These are phyloP conservation scores for Plasmodium knowlesi DNA, from an alignment of 169 alveolate genomes.

Conservation along the genomic window DNA sequence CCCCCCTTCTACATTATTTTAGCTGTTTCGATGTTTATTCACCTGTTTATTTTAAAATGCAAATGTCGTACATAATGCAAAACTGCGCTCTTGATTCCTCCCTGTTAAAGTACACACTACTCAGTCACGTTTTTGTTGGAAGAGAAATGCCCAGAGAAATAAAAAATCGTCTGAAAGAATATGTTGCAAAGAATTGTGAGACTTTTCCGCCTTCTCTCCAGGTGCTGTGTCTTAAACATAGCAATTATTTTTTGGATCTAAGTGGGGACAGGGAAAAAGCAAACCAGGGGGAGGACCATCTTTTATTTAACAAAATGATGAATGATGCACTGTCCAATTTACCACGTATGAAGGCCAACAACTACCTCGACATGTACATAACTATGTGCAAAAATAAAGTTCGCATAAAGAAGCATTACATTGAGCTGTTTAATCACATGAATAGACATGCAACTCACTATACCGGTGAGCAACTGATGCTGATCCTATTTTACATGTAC, in stretches of 20 bases:
- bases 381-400: slow-evolving; percentile 43
- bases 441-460: slow-evolving; percentile 28
- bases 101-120: slow-evolving; percentile 13
- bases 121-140: slow-evolving; percentile 40
- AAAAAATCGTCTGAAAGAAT: slow-evolving; percentile 52
- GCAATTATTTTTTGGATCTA: slow-evolving; percentile 35
- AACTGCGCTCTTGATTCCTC: slow-evolving; percentile 21
- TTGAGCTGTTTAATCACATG: slow-evolving; percentile 59
- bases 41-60: slow-evolving; percentile 41
- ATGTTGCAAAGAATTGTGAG: slow-evolving; percentile 20
- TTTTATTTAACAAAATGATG: slow-evolving; percentile 14
- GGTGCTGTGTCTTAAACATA: slow-evolving; percentile 21
- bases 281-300: neutral
- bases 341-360: slow-evolving; percentile 21
- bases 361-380: slow-evolving; percentile 34
- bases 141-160: slow-evolving; percentile 27
- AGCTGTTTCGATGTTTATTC: slow-evolving; percentile 50
- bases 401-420: slow-evolving; percentile 23
- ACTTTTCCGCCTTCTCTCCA: neutral
- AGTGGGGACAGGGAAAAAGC: neutral
- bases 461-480: slow-evolving; percentile 30
- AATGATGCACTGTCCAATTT: slow-evolving; percentile 13
- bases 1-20: slow-evolving; percentile 51
- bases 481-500: slow-evolving; percentile 72
- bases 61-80: slow-evolving; percentile 32